Evolutionary conservation across 345 rosid species (phyloP), one percentile per base, ranked within the genome.

Genomic region (Citrus inodora): DNA sequence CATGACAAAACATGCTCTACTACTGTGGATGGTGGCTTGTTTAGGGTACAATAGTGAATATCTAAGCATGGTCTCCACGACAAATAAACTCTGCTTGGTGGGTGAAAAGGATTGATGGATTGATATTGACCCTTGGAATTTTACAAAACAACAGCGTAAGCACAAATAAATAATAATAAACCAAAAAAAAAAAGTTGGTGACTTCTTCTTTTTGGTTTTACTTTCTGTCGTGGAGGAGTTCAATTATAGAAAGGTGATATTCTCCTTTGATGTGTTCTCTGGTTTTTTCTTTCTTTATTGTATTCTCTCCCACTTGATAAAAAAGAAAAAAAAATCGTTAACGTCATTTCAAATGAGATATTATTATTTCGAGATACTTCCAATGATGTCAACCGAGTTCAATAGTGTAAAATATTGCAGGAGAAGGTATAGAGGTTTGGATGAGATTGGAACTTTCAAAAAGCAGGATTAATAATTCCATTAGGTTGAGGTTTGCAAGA

Each of bases 101-200:
- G 64, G 46, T 56, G 32, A 61, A 46, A 64, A 75, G n/a, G 61
- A 75, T 63, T 38, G 75, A 72, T 74, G 14, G 68, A 42, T 71
- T 79, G 82, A 76, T 82, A 78, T 69, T 53, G 79, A 77, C 70
- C 3, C 17, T 7, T 24, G 24, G 42, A 55, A 75, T 33, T 60
- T 17, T 67, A 73, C 37, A 21, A 70, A 75, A 51, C 71, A 75
- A n/a, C 7, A 48, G 0, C 33, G 32, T 46, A 22, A 30, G 51
- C 51, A 53, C 58, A 53, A 53, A 53, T 53, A 53, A 53, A 16
- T 53, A 53, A 53, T 53, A 53, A 17, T 53, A 53, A 53, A 16
- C 1, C 40, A 1, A 56, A 24, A 51, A 40, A 19, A 70, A 24
- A 53, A 67, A 38, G 48, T 70, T 64, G 46, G 66, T 17, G 35